These are phyloP conservation scores for Hypoxylon sp. DNA, from an alignment of 2,329 filamentous ascomycete genomes.

Conservation along the genomic window DNA sequence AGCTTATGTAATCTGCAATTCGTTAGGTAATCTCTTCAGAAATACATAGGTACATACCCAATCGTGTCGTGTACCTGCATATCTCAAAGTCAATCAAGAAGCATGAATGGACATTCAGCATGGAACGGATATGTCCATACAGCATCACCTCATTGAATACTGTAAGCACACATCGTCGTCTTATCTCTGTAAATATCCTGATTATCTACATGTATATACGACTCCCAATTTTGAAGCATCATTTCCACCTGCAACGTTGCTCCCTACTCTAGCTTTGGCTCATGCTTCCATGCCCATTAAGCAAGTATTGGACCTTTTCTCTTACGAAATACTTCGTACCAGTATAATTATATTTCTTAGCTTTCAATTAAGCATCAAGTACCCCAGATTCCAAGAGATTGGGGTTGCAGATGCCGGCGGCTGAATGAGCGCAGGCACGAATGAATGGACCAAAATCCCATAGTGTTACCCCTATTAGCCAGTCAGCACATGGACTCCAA, in stretches of 20 bases:
- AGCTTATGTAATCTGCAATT: no score
- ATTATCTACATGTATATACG: not conserved
- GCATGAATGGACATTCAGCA: no score
- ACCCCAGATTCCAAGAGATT: conserved; percentile 11
- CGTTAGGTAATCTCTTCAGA: no score
- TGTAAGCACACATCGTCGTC: not conserved
- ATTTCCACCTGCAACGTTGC: not conserved
- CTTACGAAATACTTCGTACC: not conserved
- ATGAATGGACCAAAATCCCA: not conserved
- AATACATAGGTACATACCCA: no score
- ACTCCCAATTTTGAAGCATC: not conserved
- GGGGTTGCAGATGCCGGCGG: conserved; percentile 13
- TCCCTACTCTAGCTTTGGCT: not conserved
- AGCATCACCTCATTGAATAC: not conserved
- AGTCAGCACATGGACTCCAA: conserved; percentile 14
- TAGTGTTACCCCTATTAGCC: conserved; percentile 18
- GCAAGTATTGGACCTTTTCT: not conserved
- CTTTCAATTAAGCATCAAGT: conserved; percentile 3
- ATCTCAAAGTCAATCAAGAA: no score
- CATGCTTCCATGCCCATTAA: not conserved
- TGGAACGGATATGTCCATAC: no score
- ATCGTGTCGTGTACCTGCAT: no score
- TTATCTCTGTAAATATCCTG: not conserved
- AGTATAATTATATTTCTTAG: not conserved
- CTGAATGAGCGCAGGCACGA: conserved; percentile 17